Conservation (phyloP, 1,139 yeast genomes). For the Diutina rugosa region DNA sequence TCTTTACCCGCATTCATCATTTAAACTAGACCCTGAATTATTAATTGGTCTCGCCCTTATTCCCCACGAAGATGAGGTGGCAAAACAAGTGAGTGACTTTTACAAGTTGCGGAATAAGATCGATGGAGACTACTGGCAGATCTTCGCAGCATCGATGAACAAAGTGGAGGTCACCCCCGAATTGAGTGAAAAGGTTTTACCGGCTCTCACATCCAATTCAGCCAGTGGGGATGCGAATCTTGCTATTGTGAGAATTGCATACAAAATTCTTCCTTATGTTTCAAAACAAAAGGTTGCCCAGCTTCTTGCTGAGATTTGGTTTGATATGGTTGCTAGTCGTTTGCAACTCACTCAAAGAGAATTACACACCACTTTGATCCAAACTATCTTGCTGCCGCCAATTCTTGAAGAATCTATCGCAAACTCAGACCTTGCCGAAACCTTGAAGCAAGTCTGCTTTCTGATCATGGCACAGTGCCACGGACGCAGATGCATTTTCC, state of each 20-base stretch:
- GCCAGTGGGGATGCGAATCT: conserved; percentile 14
- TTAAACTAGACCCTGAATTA: conserved; percentile 2
- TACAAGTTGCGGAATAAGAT: conserved; percentile 32
- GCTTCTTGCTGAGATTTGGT: conserved; percentile 37
- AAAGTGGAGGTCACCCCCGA: conserved; percentile 4
- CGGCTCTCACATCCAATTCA: conserved; percentile 9
- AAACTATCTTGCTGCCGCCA: conserved; percentile 19
- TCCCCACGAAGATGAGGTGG: conserved; percentile 12
- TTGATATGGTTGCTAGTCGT: conserved; percentile 42
- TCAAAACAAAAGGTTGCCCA: conserved; percentile 4
- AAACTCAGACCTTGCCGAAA: conserved; percentile 11
- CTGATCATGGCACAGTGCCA: conserved; percentile 37
- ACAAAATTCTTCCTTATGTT: conserved; percentile 4
- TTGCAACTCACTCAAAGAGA: conserved; percentile 53
- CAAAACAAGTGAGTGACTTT: conserved; percentile 18
- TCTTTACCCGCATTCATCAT: not conserved
- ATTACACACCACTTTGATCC: conserved; percentile 45
- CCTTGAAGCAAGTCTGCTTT: conserved; percentile 23
- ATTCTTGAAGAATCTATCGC: conserved; percentile 12
- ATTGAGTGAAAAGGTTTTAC: conserved; percentile 8
- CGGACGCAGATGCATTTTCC: conserved; percentile 43
- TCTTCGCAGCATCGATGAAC: conserved; percentile 5
- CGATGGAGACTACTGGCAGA: conserved; percentile 18
- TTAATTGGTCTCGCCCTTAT: conserved; percentile 10
- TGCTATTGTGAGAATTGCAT: conserved; percentile 11